Conservation (phyloP, 2,329 filamentous ascomycete species). For the Exophiala spinifera region DNA sequence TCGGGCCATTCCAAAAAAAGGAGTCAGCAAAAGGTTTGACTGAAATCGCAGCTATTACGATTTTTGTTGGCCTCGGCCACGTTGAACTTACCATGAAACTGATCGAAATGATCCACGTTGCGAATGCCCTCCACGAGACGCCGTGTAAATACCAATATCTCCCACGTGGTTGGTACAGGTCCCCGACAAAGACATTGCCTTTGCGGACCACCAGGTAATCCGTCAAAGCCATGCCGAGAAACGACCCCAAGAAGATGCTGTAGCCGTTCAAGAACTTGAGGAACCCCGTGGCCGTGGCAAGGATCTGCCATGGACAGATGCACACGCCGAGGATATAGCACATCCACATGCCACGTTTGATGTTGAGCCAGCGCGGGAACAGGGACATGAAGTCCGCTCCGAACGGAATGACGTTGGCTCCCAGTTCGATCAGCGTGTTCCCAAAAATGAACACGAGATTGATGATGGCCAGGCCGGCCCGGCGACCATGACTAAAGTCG, state of each 20-base stretch:
- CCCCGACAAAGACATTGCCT: constrained; percentile 16
- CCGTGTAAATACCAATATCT: constrained; percentile 34
- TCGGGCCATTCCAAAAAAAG: too few species aligned
- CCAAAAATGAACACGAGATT: constrained; percentile 12
- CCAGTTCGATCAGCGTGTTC: constrained; percentile 10
- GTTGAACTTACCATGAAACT: constrained; percentile 9
- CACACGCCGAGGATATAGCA: constrained; percentile 41
- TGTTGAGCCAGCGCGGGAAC: constrained; percentile 53
- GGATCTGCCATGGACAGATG: constrained; percentile 47
- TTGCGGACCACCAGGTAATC: constrained; percentile 28
- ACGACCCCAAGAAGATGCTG: constrained; percentile 29
- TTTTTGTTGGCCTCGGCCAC: too few species aligned
- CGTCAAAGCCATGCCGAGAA: constrained; percentile 26
- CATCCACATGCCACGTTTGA: constrained; percentile 41
- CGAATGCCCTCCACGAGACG: constrained; percentile 52
- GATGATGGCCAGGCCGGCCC: constrained; percentile 15
- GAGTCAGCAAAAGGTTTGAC: too few species aligned
- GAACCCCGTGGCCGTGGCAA: constrained; percentile 41
- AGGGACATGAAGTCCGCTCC: constrained; percentile 51
- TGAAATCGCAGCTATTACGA: too few species aligned
- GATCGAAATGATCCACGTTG: constrained; percentile 50
- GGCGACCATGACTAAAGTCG: constrained; percentile 5
- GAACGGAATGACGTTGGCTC: constrained; percentile 35
- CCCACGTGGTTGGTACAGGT: constrained; percentile 16
- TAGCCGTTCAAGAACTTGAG: constrained; percentile 39